Conservation (phyloP, 768 basidiomycete genomes). For the Mycena maculata region DNA sequence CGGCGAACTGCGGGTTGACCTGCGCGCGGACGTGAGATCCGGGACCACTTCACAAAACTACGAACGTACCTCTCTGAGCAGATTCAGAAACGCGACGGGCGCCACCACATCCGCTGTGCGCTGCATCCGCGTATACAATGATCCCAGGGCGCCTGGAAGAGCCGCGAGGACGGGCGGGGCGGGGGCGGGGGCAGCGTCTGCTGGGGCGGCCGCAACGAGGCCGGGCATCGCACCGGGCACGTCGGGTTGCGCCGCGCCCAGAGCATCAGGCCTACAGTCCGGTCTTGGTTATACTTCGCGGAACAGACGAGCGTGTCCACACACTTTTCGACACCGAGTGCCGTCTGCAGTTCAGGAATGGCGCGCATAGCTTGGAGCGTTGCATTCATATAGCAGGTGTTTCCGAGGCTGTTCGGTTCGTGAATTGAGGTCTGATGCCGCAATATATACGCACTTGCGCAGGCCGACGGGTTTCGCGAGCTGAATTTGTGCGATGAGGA, state of each 20-base stretch:
- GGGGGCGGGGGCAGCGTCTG: slow-evolving; percentile 35
- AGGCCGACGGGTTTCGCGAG: slow-evolving; percentile 86
- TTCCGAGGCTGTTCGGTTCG: slow-evolving; percentile 69
- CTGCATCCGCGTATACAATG: slow-evolving; percentile 79
- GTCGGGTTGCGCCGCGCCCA: neutral
- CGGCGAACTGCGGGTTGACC: slow-evolving; percentile 92
- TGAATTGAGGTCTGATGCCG: neutral
- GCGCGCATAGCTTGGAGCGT: slow-evolving; percentile 94
- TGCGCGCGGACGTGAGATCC: slow-evolving; percentile 28
- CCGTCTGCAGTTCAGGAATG: slow-evolving; percentile 87
- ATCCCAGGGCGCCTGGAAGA: slow-evolving; percentile 66
- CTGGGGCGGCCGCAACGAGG: neutral
- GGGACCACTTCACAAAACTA: neutral
- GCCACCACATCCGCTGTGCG: slow-evolving; percentile 81
- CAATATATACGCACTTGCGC: slow-evolving; percentile 63
- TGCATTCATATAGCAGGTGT: slow-evolving; percentile 98
- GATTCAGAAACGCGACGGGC: slow-evolving; percentile 74
- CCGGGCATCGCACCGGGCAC: slow-evolving; percentile 16
- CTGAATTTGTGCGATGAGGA: slow-evolving; percentile 48
- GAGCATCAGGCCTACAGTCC: neutral
- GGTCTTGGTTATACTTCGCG: neutral
- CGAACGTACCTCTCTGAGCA: slow-evolving; percentile 66
- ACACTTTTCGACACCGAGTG: slow-evolving; percentile 64
- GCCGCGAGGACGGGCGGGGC: slow-evolving; percentile 53
- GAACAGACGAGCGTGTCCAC: slow-evolving; percentile 37